Base-by-base conservation (phyloP, 2,329 filamentous ascomycete species). In the Parafenestella ontariensis region DNA sequence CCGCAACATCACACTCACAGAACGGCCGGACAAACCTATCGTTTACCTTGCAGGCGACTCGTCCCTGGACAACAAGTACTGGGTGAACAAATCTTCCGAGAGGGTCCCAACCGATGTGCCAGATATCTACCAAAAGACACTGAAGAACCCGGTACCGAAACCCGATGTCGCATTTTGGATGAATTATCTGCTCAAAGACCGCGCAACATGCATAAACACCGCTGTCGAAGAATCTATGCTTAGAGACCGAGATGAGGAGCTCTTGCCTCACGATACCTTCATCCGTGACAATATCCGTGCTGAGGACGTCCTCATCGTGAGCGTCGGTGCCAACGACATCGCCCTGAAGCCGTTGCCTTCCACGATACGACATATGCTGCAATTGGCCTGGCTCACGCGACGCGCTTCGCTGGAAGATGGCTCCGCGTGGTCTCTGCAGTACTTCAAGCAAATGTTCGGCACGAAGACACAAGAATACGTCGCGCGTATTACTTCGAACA, bases 41-140 rank as follows among this genome's bases (percentile, higher is more conserved):
- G 52, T 75, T n/a, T 77, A 69, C 40, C 61, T 77, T 5, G 74
- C 71, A 5, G 74, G 74, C 46, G 74, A 77, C 49, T 77, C 74
- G 5, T 76, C 74, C 17, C 66, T 76, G 3, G 74, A 77, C 54
- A 76, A 77, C 54, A 77, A 76, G 47, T 66, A 60, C 56, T 77
- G 74, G 74, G 64, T 76, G 1, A 49, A 64, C 13, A 55, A 51
- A 5, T 54, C 56, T 8, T 52, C 48, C 1, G 49, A 66, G 0
- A 42, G 55, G 1, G 17, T 64, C 5, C 50, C 56, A 3, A 52
- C 62, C 6, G 41, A 58, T 2, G 43, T 67, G 0, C 72, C 74
- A 1, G 45, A 64, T 1, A 73, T 76, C 5, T 76, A 76, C 53
- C 6, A 61, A 1, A 45, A 62, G 1, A 59, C 64, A 3, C 59